Evolutionary conservation across 2,329 filamentous ascomycete genomes (phyloP), one percentile per base, ranked within the genome.

Genomic region (Arthrobotrys conoides): DNA sequence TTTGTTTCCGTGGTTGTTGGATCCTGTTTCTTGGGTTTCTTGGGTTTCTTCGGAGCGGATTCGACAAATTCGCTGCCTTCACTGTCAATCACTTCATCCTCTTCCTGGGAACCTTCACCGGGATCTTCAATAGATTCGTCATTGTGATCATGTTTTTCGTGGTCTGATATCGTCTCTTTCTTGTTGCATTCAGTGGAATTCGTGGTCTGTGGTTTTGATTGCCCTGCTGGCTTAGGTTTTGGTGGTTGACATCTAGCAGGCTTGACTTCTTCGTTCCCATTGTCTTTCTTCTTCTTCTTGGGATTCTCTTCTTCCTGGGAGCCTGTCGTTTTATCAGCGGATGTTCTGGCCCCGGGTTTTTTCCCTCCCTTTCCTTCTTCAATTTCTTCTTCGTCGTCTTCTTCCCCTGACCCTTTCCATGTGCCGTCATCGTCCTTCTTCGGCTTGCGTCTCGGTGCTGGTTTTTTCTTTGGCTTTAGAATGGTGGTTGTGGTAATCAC

Each of bases 381-480:
- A 5, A 16, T 12, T 5, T 49, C 48, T 4, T 46, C 41, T 8
- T 61, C 51, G n/a, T 48, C 22, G 1, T 41, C 22, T 0, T 70
- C 51, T 9, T 44, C 51, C 4, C 33, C 41, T n/a, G 57, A 61
- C 16, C 10, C 57, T n/a, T 44, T 61, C 66, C 66, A 70, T n/a
- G 41, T 27, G 1, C 10, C 66, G 16, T 70, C 66, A 14, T 38
- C 27, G n/a, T 48, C 24, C 9, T 61, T 61, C 27, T 70, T 70
- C 16, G 38, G 6, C n/a, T 70, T 70, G 14, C 41, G 22, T 36
- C 61, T 70, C 5, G 24, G 9, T 22, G 53, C 51, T 20, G 44
- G 41, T 33, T 51, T 70, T 36, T 30, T 48, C 8, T 70, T 70
- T 27, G 44, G 44, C 3, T 20, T 5, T 3, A 3, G 9, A 41